Base-by-base conservation (phyloP, 441 rosid genomes). In the Adansonia grandidieri region DNA sequence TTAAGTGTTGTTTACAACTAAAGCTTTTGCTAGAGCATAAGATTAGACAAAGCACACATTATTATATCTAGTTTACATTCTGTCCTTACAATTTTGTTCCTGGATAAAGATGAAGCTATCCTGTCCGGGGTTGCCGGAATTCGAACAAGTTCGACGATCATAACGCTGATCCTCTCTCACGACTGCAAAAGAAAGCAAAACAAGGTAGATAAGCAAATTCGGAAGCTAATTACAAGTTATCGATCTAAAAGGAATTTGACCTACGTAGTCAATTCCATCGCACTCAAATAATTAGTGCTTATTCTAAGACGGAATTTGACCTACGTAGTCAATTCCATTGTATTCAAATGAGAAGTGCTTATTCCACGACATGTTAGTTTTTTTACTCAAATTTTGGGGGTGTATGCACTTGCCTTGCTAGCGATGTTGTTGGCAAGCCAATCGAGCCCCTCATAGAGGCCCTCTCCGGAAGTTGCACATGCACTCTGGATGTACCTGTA, bases 401-500 rank as follows among this genome's bases (percentile, higher is more conserved):
- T 53, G 28, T 53, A 71, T 71, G 22, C 20, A 53, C 62, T 71
- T 32, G 78, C 80, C 85, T 70, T 81, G 86, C 70, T 81, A 32
- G 86, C 87, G 1, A 88, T 85, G 82, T 86, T 86, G 87, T 83
- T 84, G 80, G 89, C 86, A 58, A 88, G 88, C 91, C 91, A 88
- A 1, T 88, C 88, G 71, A 86, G 77, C 50, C 91, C 91, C 86
- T 88, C 89, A 0, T 86, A 88, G 6, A 88, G 89, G 69, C 89
- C 91, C 77, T 88, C 89, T 62, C 91, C 88, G 2, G 89, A 83
- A 73, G 87, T 87, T 80, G 90, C 88, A 71, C 90, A 85, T 6
- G 90, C 71, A 80, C 91, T 88, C 84, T 88, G 91, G 80, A 86
- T 86, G 77, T 88, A 88, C 91, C 89, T 88, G 82, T 66, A 63